Conservation (phyloP, 768 basidiomycete genomes). For the Serendipita sp. region DNA sequence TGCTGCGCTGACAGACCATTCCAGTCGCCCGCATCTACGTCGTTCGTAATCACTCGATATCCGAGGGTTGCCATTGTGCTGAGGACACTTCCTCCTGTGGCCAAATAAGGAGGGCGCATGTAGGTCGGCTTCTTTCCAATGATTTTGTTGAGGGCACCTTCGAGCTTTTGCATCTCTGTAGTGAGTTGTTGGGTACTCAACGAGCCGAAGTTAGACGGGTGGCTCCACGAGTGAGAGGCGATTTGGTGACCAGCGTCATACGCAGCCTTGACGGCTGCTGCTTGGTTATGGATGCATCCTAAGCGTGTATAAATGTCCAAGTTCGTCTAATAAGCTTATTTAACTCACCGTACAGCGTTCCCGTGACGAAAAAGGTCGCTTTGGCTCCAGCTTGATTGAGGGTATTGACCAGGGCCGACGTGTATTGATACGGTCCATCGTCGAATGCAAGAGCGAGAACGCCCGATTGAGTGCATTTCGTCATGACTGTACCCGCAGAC, state of each 20-base stretch:
- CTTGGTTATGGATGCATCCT: neutral
- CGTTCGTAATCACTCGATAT: neutral
- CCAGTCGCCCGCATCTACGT: slow-evolving; percentile 4
- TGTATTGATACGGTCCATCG: slow-evolving; percentile 11
- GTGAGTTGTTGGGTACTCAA: neutral
- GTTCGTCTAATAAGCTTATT: neutral
- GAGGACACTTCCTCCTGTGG: neutral
- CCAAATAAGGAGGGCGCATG: slow-evolving; percentile 5
- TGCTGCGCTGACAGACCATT: neutral
- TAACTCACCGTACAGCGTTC: slow-evolving; percentile 1
- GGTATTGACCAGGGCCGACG: neutral
- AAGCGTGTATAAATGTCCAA: neutral
- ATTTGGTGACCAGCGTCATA: slow-evolving; percentile 9
- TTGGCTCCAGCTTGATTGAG: slow-evolving; percentile 7
- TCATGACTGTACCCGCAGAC: neutral
- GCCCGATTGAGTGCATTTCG: neutral
- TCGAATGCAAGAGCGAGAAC: slow-evolving; percentile 11
- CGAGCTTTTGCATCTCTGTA: neutral
- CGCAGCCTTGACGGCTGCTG: neutral
- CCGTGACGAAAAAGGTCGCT: slow-evolving; percentile 11
- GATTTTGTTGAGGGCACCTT: neutral
- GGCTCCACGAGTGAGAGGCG: slow-evolving; percentile 9
- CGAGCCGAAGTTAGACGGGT: slow-evolving; percentile 6
- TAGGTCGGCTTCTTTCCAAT: slow-evolving; percentile 2
- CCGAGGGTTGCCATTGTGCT: neutral